Evolutionary conservation across 371 early-diverging fungal genomes (phyloP).

Genomic region (Mucor indicus): DNA sequence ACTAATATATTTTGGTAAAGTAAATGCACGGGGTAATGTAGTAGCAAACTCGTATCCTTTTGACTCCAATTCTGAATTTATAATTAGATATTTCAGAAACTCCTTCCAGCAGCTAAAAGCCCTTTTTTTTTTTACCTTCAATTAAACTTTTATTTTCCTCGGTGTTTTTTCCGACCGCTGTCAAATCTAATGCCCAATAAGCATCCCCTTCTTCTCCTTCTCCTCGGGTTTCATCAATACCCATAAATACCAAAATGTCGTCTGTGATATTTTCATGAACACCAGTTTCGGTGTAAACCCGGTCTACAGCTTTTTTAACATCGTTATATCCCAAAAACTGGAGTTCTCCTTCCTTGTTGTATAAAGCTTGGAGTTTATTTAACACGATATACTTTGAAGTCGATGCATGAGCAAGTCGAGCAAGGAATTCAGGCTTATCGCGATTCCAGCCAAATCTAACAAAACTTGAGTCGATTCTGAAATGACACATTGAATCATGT

Average conservation of each 20-base stretch:
- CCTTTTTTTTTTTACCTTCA: constrained; percentile 17
- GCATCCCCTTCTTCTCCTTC: constrained; percentile 28
- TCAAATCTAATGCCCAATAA: constrained; percentile 63
- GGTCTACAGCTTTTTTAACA: constrained; percentile 28
- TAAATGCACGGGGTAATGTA: constrained; percentile 50
- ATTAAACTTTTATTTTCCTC: constrained; percentile 22
- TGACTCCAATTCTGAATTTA: constrained; percentile 26
- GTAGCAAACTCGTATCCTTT: constrained; percentile 27
- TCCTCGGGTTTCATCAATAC: constrained; percentile 45
- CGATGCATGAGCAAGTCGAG: constrained; percentile 21
- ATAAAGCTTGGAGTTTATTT: constrained; percentile 27
- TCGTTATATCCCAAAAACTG: constrained; percentile 25
- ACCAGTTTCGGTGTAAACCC: constrained; percentile 2
- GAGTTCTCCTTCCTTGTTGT: constrained; percentile 21
- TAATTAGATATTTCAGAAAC: no score
- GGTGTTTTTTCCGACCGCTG: constrained; percentile 33
- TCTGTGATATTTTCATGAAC: constrained; percentile 11
- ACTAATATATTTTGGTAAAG: constrained; percentile 33
- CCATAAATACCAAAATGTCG: constrained; percentile 39
- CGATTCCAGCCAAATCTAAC: constrained; percentile 44
- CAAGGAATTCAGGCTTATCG: constrained; percentile 23
- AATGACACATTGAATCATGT: background rate
- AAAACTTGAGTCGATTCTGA: background rate
- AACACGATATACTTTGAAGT: constrained; percentile 38
- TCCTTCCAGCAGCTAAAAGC: no score